Conservation (phyloP, 164 flowering plant genomes). For the Vitis rupestris region DNA sequence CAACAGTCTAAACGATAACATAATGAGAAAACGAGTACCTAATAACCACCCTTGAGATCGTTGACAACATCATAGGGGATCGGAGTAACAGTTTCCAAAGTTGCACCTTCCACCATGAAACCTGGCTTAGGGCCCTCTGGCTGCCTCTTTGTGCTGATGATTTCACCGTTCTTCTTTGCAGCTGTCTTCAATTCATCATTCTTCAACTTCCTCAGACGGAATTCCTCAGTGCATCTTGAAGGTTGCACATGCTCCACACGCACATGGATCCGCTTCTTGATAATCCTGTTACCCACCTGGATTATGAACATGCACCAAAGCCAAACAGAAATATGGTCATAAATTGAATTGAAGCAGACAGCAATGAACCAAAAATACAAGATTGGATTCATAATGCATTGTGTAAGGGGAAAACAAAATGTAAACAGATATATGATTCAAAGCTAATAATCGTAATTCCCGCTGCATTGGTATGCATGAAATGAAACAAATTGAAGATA, state of each 20-base stretch:
- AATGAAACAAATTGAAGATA: too few species aligned
- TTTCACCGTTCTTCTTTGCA: conserved; percentile 67
- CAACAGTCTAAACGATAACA: too few species aligned
- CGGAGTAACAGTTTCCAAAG: conserved; percentile 79
- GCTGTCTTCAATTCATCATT: conserved; percentile 71
- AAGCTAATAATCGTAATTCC: too few species aligned
- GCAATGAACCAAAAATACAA: too few species aligned
- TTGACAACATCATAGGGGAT: conserved; percentile 84
- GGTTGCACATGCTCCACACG: conserved; percentile 77
- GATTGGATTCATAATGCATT: too few species aligned
- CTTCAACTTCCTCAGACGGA: conserved; percentile 45
- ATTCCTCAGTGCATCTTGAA: conserved; percentile 70
- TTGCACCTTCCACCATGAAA: conserved; percentile 84
- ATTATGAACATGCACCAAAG: background rate
- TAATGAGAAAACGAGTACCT: background rate
- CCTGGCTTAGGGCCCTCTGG: conserved; percentile 85
- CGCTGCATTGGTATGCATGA: too few species aligned
- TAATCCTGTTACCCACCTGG: conserved; percentile 67
- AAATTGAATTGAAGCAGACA: too few species aligned
- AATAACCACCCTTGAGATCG: conserved; percentile 83
- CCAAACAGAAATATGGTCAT: background rate
- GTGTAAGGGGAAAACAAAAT: too few species aligned
- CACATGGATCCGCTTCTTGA: conserved; percentile 79
- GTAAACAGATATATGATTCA: too few species aligned
- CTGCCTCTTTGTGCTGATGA: conserved; percentile 80